Base-by-base conservation (phyloP, 805 yeast species). In the Starmerella riodocensis region DNA sequence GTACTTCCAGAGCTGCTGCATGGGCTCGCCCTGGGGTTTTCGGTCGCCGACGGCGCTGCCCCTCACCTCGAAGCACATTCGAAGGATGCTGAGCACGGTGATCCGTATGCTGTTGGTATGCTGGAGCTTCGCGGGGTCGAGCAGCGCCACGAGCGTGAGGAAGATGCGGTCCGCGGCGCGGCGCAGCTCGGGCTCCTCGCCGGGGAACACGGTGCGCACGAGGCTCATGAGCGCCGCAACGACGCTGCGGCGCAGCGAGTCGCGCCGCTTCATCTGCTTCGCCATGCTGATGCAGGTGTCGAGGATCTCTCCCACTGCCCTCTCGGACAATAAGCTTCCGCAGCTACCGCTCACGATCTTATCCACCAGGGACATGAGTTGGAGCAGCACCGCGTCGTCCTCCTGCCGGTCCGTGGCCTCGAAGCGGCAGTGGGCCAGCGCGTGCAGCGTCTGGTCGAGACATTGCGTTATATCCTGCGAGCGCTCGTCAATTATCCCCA, bases 241-340 rank as follows among this genome's bases (percentile, higher is more conserved):
- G 0, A 97, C 96, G 0, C 93, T 79, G 44, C 78, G 73, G 52
- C 97, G 68, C 42, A 91, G 67, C 6, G 86, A 82, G 50, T 88
- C 97, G 43, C 93, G 77, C 56, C 96, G 71, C 56, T 86, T 72
- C 61, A 83, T 82, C 57, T 91, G 93, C 53, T 93, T 83, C 2
- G 96, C 94, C 59, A 91, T 69, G 4, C 93, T 78, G 54, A 91
- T 69, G 42, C 94, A 82, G 0, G 96, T 86, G 53, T 88, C 94
- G 22, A 86, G 72, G 21, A 85, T 85, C 54, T 88, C 96, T 46
- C 81, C 77, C 43, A 91, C 71, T 18, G 80, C 76, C 32, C 84
- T 84, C 57, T 85, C 88, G 1, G 88, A 73, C 30, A 88, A 61
- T n/a, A 73, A 53, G 21, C 66, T 67, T 19, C 88, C 78, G 32